A percentile compares a stretch with the other conserved stretches of the same genome.
Conservation (phyloP, 176 grass and related monocot genomes). For the Rhynchospora pubera region DNA sequence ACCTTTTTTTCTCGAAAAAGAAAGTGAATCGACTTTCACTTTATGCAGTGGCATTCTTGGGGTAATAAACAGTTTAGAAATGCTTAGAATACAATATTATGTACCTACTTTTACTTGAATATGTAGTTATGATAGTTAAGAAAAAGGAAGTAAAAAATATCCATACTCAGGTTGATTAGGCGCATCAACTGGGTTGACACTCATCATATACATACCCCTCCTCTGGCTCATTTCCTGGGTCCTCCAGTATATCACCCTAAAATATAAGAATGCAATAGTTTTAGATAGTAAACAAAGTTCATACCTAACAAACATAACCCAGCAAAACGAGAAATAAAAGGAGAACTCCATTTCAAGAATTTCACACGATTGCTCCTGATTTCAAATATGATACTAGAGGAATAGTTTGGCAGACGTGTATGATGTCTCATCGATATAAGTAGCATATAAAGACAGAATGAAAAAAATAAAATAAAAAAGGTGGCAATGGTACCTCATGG, state of each 20-base stretch:
- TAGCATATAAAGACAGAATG: too few species aligned
- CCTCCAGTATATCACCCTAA: slow-evolving; percentile 95
- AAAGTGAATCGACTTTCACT: background rate
- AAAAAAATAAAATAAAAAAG: too few species aligned
- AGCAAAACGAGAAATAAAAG: background rate
- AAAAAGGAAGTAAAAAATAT: background rate
- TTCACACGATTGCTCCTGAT: background rate
- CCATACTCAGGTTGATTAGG: slow-evolving; percentile 77
- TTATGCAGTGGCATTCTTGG: background rate
- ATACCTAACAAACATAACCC: background rate
- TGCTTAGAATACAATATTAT: background rate
- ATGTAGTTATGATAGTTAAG: background rate
- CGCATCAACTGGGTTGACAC: slow-evolving; percentile 66
- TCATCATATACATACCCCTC: slow-evolving; percentile 99
- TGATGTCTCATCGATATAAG: background rate
- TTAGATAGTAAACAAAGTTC: background rate
- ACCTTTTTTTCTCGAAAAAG: too few species aligned
- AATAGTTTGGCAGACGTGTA: too few species aligned
- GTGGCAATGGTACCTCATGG: slow-evolving; percentile 61
- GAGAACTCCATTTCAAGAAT: background rate
- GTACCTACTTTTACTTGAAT: background rate
- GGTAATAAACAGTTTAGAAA: background rate
- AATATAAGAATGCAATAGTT: slow-evolving; percentile 6
- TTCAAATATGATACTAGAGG: background rate
- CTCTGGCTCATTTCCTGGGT: slow-evolving; percentile 87